Evolutionary conservation across 768 basidiomycete species (phyloP).

Genomic region (Suillus bovinus): DNA sequence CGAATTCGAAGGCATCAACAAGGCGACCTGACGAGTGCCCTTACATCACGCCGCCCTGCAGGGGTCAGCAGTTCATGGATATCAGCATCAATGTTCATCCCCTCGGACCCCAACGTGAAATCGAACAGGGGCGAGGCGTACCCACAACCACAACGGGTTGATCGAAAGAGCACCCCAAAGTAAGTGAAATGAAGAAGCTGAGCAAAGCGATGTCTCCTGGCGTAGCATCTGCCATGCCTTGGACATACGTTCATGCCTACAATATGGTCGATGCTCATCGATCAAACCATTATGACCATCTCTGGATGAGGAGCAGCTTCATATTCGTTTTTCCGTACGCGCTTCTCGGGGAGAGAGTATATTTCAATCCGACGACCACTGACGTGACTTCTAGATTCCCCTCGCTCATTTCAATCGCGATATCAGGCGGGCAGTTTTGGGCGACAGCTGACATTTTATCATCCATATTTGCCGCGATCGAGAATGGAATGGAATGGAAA

Average conservation of each 20-base stretch:
- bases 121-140: not conserved
- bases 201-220: not conserved
- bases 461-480: no score
- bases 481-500: no score
- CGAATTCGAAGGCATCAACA: not conserved
- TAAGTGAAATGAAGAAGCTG: not conserved
- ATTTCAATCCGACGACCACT: no score
- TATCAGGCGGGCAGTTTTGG: no score
- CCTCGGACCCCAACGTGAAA: slow-evolving; percentile 10
- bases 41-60: slow-evolving; percentile 9
- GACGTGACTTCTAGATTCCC: no score
- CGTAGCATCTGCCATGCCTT: not conserved
- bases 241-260: not conserved
- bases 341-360: no score
- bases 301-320: not conserved
- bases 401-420: no score
- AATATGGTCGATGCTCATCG: not conserved
- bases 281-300: not conserved
- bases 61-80: not conserved
- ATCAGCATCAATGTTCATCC: not conserved
- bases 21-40: not conserved
- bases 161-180: not conserved
- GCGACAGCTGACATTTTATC: no score
- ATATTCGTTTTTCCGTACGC: not conserved
- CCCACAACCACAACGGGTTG: not conserved